Evolutionary conservation across 177 flowering plant genomes (phyloP), one percentile per base, ranked within the genome.

Genomic region (Vitis hybrid): DNA sequence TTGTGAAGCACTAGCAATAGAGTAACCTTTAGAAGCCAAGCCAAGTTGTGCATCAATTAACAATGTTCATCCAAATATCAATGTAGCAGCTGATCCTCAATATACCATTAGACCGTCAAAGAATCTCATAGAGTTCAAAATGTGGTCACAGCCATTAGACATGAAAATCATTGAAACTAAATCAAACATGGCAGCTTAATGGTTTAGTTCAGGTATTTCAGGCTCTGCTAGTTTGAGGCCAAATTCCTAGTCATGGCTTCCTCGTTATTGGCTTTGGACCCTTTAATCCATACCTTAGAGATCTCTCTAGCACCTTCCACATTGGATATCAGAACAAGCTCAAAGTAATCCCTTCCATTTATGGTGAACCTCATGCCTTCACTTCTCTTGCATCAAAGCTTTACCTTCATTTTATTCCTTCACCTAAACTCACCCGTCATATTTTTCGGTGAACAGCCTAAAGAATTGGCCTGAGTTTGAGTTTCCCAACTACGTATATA

Each of bases 181-280:
- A 19, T 19, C 21, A 19, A 19, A 19, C 21, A 19, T 19, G 21
- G 21, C 52, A 64, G 66, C 35, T 19, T 19, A 24, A 24, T 24
- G 27, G 27, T 24, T 24, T 24, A 24, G 24, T 80, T 81, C 24
- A 85, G 79, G 61, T 79, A 81, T 19, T 74, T 21, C 3, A 65
- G 52, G 73, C 74, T 72, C 68, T 83, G 86, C 88, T 86, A 85
- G 67, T 85, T 85, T 19, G 79, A 68, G 2, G 85, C 87, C 86
- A 82, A 83, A 58, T 85, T 85, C 73, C 85, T 85, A 11, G 81
- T 65, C 87, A 85, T 81, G 62, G 64, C 14, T 18, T 71, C 60
- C 88, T 86, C 81, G 2, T 21, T 62, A 8, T 57, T 68, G 12
- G 73, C 70, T 54, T 70, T 81, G 4, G 86, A 78, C 5, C 88